Base-by-base conservation (phyloP, 768 basidiomycete genomes). In the Sporobolomyces roseus region DNA sequence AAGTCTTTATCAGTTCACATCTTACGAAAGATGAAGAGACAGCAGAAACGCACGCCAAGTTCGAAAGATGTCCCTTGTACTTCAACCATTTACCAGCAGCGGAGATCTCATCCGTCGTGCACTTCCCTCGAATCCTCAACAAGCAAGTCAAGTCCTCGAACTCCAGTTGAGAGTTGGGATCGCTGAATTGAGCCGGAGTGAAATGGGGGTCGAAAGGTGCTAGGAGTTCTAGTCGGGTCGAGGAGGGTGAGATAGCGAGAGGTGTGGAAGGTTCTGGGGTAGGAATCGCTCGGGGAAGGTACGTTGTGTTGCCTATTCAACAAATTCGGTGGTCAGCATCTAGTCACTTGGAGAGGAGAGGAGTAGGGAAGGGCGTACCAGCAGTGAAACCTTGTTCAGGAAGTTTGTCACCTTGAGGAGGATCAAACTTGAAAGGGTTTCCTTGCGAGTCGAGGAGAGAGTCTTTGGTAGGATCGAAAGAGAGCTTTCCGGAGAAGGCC, bases 81-180 rank as follows among this genome's bases (percentile, higher is more conserved):
- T 97, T 97, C 72, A 99, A 81, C 96, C 96, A 99, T 38, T 93
- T 91, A 3, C 96, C 96, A 36, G 96, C 96, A 45, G 96, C 96
- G 38, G 90, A 93, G 65, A 98, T 99, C 77, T 98, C 96, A 76
- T 99, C 96, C 23, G 96, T 99, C 17, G 96, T 99, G 79, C 96
- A 99, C 80, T 99, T 98, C n/a, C 96, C 96, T 72, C 90, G 82
- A 10, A 98, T 91, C 35, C 92, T 82, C 84, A 98, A 85, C 56
- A 99, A 79, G 59, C 94, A 90, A 75, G 86, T 90, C 78, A 97
- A 80, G 29, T 84, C 74, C 13, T 91, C 88, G 21, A 98, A 82
- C 80, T 99, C 96, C 43, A 87, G 78, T 33, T 77, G 79, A 53
- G 79, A 75, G 21, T 81, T 83, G 52, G 74, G 65, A 29, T 74